Evolutionary conservation across 495 filamentous ascomycete genomes (phyloP), one percentile per base, ranked within the genome.

Genomic region (Penicillium steckii): DNA sequence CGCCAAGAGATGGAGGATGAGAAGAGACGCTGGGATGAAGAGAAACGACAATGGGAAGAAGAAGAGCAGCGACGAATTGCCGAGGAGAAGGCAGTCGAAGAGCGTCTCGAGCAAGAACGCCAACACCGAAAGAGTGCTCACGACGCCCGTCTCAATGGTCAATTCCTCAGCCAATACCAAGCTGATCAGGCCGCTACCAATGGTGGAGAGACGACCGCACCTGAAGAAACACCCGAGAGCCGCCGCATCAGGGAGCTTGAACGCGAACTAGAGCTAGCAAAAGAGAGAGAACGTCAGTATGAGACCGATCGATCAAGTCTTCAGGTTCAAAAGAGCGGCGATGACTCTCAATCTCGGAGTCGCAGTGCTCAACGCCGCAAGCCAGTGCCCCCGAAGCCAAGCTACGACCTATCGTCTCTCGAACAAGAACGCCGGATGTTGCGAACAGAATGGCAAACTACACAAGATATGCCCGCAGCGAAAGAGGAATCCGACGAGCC

Each of bases 91-190:
- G 88, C 88, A 55, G 80, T 80, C 13, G 82, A 91, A 59, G 78
- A 80, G 10, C 79, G 78, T 42, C 55, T 90, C 3, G 83, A 85
- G 49, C 76, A 82, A 46, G 89, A 94, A 53, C 79, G 84, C 21
- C 81, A 80, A 47, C 81, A 78, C 54, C 74, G 80, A 56, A 74
- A 82, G 47, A 77, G 76, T 13, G 71, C 73, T 35, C 85, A 77
- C 52, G 86, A 91, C 60, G 69, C 73, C 33, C 82, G 85, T 50
- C 79, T 96, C 25, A 85, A 86, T 52, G 91, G 90, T 6, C 91
- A 95, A 65, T 91, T 85, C 59, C 80, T 95, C 18, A 91, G 88
- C 59, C 87, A 95, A 58, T 95, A 95, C 63, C 88, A 90, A 68
- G 83, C 83, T 21, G 72, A 64, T 40, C 71, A 78, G 50, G 47